Evolutionary conservation across 202 grass and related monocot species (phyloP).

Genomic region (Bolboschoenoplectus hybrid): DNA sequence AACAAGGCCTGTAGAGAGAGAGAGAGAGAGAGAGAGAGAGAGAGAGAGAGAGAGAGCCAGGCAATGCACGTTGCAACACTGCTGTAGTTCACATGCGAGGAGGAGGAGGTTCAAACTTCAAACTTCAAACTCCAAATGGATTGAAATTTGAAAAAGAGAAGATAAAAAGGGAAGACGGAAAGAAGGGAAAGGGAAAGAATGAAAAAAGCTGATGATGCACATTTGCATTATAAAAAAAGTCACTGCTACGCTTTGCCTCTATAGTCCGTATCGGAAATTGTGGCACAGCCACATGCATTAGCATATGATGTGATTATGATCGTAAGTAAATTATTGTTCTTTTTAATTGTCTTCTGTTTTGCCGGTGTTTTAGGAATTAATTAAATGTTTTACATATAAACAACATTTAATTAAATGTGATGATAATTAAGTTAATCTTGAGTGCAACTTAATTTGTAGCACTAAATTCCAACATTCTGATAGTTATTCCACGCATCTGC

Average conservation of each 20-base stretch:
- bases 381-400: neutral
- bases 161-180: neutral
- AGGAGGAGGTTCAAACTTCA: neutral
- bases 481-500: no score
- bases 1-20: neutral
- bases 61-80: slow-evolving; percentile 8
- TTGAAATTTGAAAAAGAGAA: neutral
- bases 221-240: slow-evolving; percentile 33
- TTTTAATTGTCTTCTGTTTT: slow-evolving; percentile 15
- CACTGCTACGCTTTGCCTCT: slow-evolving; percentile 13
- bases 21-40: no score
- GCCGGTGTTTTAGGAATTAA: neutral
- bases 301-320: neutral
- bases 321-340: neutral
- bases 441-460: neutral
- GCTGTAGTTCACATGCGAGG: slow-evolving; percentile 24
- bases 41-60: neutral
- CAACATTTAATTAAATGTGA: neutral
- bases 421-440: neutral
- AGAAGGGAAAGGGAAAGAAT: slow-evolving; percentile 2
- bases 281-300: slow-evolving; percentile 28
- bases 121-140: neutral
- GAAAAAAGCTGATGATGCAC: slow-evolving; percentile 30
- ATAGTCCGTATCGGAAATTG: slow-evolving; percentile 31
- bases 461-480: neutral